Conservation (phyloP, 768 basidiomycete genomes). For the Boletus patriciae region DNA sequence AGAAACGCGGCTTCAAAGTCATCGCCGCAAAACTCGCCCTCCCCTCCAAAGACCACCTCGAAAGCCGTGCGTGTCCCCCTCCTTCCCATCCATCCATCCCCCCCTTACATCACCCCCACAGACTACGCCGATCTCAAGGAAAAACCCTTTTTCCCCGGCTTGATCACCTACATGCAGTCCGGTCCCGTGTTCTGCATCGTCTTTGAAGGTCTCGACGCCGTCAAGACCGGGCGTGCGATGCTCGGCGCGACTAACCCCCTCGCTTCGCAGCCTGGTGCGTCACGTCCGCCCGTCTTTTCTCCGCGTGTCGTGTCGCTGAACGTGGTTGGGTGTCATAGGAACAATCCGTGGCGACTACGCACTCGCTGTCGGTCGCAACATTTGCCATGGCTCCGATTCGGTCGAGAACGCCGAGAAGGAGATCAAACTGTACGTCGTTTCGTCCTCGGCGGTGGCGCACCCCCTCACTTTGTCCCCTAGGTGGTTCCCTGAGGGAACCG, state of each 20-base stretch:
- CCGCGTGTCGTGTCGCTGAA: constrained; percentile 5
- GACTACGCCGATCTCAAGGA: constrained; percentile 95
- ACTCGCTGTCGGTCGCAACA: constrained; percentile 93
- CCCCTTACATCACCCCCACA: constrained; percentile 26
- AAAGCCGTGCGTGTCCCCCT: constrained; percentile 60
- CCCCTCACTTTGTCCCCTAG: constrained; percentile 38
- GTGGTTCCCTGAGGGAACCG: constrained; percentile 89
- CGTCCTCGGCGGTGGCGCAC: neutral
- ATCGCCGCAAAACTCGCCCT: constrained; percentile 90
- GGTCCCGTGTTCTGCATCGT: constrained; percentile 97
- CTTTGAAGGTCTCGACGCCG: constrained; percentile 91
- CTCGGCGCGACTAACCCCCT: constrained; percentile 97
- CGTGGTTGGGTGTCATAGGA: constrained; percentile 43
- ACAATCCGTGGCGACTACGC: constrained; percentile 96
- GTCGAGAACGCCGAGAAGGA: constrained; percentile 93
- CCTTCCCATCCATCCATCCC: neutral
- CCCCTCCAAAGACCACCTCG: constrained; percentile 79
- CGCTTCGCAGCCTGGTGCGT: constrained; percentile 77
- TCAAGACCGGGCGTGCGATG: constrained; percentile 95
- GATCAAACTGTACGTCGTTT: constrained; percentile 73
- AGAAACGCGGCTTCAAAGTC: constrained; percentile 98
- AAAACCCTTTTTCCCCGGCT: constrained; percentile 94
- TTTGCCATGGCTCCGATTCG: constrained; percentile 89
- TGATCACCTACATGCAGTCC: constrained; percentile 94
- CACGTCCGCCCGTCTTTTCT: neutral